phyloP scores from a whole-genome alignment of 75 land plant genomes.

The Selaginella moellendorffii region DNA sequence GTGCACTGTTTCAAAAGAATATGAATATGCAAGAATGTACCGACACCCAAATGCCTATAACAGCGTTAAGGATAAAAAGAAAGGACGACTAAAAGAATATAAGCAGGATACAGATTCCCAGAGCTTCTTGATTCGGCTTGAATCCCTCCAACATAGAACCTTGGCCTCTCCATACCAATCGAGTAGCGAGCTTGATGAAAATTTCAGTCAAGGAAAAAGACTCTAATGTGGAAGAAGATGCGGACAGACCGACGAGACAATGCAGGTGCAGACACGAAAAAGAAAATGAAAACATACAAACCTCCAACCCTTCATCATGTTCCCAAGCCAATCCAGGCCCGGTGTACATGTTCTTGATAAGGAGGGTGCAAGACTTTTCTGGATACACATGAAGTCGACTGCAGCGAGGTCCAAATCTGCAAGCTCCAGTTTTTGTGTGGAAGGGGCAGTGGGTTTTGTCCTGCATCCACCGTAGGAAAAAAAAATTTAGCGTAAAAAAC shows the following conservation, averaged over 20 bases:
- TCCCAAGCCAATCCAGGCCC: slow-evolving; percentile 96
- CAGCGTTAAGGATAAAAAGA: background rate
- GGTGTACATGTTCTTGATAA: slow-evolving; percentile 89
- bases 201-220: background rate
- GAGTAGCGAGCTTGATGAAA: background rate
- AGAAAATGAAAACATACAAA: slow-evolving; percentile 28
- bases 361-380: slow-evolving; percentile 91
- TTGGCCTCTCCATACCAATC: background rate
- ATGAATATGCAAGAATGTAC: background rate
- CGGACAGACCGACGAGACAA: background rate
- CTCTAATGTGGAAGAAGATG: background rate
- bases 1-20: slow-evolving; percentile 42
- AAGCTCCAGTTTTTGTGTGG: slow-evolving; percentile 85
- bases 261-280: background rate
- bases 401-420: slow-evolving; percentile 92
- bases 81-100: background rate
- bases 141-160: no score
- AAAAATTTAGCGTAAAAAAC: no score
- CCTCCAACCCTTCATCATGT: slow-evolving; percentile 96
- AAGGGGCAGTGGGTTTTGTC: slow-evolving; percentile 96
- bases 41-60: background rate
- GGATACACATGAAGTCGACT: slow-evolving; percentile 91
- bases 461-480: slow-evolving; percentile 24
- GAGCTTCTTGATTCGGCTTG: no score
- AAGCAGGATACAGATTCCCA: no score